Evolutionary conservation across 176 grass and related monocot genomes (phyloP), one percentile per base, ranked within the genome.

Genomic region (Dendrocalamus sinicus): DNA sequence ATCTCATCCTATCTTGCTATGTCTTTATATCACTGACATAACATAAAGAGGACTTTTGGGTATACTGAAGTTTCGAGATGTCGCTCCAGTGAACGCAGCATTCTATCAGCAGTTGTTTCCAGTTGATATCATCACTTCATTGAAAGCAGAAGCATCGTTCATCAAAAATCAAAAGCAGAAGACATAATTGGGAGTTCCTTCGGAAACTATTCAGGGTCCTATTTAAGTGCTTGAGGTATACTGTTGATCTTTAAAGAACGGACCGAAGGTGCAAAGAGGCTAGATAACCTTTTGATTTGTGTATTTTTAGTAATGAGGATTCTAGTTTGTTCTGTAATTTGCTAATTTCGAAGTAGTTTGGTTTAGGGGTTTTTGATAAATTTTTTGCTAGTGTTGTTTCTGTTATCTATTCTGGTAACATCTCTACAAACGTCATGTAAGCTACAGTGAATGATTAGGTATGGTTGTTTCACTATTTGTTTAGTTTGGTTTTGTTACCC

Each of bases 271-370:
- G 72, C 55, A 70, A 14, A 89, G 71, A 24, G 37, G 37, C 17
- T 44, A 79, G 12, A 84, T 47, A 44, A 44, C 26, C 1, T 22
- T 82, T 70, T 41, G 39, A 60, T 44, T 44, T 64, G 30, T 81
- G 60, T 63, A 71, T 41, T 32, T 12, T 72, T 26, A 82, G 30
- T 9, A n/a, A 58, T 28, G 35, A n/a, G 0, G 22, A 17, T 66
- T 66, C 6, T 79, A 57, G 24, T 13, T 40, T 79, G 39, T 14
- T 37, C 14, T 46, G 23, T 63, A 72, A 37, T 55, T 66, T 35
- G 19, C 59, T 79, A 79, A 79, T 55, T 55, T 12, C 22, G 46
- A 30, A 75, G 23, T 76, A 62, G n/a, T 48, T 63, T 44, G 70
- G n/a, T 66, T 57, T 81, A 81, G 60, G 0, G n/a, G 19, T 0